These are phyloP conservation scores for Leptosphaerulina australis DNA, from an alignment of 2,329 filamentous ascomycete species.

Conservation along the genomic window DNA sequence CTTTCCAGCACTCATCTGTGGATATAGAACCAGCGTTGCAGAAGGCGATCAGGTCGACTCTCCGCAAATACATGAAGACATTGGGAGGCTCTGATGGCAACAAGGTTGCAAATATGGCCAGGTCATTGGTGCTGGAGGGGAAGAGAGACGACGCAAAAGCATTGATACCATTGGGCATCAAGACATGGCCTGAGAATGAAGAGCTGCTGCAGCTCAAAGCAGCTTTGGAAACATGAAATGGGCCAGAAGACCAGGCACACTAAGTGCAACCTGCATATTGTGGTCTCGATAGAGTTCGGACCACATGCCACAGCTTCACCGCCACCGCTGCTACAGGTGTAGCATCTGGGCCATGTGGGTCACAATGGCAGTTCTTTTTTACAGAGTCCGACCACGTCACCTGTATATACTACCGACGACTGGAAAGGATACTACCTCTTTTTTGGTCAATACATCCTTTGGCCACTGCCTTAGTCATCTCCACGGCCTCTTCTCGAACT, in stretches of 20 bases:
- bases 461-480: conserved; percentile 38
- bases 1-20: conserved; percentile 50
- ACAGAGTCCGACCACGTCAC: conserved; percentile 29
- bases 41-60: conserved; percentile 56
- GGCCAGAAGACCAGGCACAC: conserved; percentile 21
- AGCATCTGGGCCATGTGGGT: conserved; percentile 26
- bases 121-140: conserved; percentile 34
- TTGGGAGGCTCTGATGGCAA: conserved; percentile 40
- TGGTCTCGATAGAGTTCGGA: conserved; percentile 23
- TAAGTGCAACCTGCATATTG: conserved; percentile 29
- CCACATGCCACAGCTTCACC: conserved; percentile 27
- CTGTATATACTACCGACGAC: conserved; percentile 15
- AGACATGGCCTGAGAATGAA: conserved; percentile 40
- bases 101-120: conserved; percentile 30
- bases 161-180: conserved; percentile 35
- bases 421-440: conserved; percentile 9
- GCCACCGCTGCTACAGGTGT: conserved; percentile 25
- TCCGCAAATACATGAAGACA: conserved; percentile 46
- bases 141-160: conserved; percentile 35
- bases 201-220: conserved; percentile 33
- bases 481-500: conserved; percentile 55
- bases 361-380: conserved; percentile 11
- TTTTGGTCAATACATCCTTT: conserved; percentile 10
- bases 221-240: conserved; percentile 25
- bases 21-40: conserved; percentile 60